phyloP scores from a whole-genome alignment of 164 flowering plant genomes.

The Stephania japonica region DNA sequence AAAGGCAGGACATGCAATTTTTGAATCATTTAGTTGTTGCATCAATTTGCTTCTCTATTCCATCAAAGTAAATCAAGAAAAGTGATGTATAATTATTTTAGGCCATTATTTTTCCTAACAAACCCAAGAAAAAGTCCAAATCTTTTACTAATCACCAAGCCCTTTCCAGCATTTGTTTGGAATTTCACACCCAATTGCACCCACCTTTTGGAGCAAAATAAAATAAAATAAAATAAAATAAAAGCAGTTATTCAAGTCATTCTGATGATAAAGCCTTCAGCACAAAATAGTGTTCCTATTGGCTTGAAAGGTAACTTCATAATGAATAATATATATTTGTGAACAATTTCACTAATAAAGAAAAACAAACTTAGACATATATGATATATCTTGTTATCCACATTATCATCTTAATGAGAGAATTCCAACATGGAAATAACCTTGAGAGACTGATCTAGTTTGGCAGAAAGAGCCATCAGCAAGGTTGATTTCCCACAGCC shows the following conservation, averaged over 20 bases:
- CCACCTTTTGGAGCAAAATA: neutral
- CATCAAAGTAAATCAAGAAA: neutral
- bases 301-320: too few species aligned
- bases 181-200: neutral
- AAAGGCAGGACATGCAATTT: neutral
- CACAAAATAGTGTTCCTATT: too few species aligned
- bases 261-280: neutral
- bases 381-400: neutral
- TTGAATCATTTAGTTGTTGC: neutral
- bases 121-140: too few species aligned
- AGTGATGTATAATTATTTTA: neutral
- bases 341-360: neutral
- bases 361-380: neutral
- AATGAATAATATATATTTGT: neutral
- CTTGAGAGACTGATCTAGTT: slow-evolving; percentile 44
- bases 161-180: neutral
- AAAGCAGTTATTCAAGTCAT: neutral
- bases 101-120: too few species aligned
- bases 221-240: too few species aligned
- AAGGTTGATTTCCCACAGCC: slow-evolving; percentile 62
- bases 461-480: slow-evolving; percentile 54
- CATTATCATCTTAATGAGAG: neutral
- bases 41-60: neutral
- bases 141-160: neutral
- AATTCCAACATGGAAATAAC: slow-evolving; percentile 19